These are phyloP conservation scores for Trichoderma semiorbis DNA, from an alignment of 2,329 filamentous ascomycete species.

Conservation along the genomic window DNA sequence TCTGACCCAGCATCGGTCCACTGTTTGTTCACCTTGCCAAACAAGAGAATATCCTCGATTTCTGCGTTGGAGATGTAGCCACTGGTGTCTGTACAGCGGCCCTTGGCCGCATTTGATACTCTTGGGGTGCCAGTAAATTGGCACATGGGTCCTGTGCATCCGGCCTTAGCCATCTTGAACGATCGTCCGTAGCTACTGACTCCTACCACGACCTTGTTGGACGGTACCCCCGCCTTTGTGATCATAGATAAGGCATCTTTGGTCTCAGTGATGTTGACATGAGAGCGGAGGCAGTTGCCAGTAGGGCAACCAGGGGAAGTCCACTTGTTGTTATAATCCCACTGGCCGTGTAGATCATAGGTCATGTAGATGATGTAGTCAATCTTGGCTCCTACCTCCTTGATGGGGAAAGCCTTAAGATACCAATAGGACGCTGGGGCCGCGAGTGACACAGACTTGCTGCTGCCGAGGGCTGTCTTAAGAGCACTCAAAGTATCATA, in stretches of 20 bases:
- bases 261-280: slow-evolving; percentile 28
- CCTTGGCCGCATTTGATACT: not conserved
- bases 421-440: slow-evolving; percentile 21
- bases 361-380: slow-evolving; percentile 37
- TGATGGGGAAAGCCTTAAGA: slow-evolving; percentile 31
- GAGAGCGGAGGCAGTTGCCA: slow-evolving; percentile 12
- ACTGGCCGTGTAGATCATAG: slow-evolving; percentile 32
- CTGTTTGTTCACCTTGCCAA: slow-evolving; percentile 11
- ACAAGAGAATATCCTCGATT: slow-evolving; percentile 24
- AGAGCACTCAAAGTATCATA: not conserved
- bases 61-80: slow-evolving; percentile 23
- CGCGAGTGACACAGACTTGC: slow-evolving; percentile 32
- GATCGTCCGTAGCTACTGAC: slow-evolving; percentile 28
- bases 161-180: slow-evolving; percentile 28
- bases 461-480: not conserved
- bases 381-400: slow-evolving; percentile 25
- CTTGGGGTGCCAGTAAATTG: slow-evolving; percentile 20
- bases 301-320: slow-evolving; percentile 20
- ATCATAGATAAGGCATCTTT: slow-evolving; percentile 28
- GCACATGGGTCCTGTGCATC: slow-evolving; percentile 24
- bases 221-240: slow-evolving; percentile 27
- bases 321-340: slow-evolving; percentile 24
- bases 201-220: slow-evolving; percentile 28
- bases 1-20: slow-evolving; percentile 16
- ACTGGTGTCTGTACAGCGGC: not conserved